Evolutionary conservation across 2,329 filamentous ascomycete species (phyloP), one percentile per base, ranked within the genome.

Genomic region (Botrytis deweyae): DNA sequence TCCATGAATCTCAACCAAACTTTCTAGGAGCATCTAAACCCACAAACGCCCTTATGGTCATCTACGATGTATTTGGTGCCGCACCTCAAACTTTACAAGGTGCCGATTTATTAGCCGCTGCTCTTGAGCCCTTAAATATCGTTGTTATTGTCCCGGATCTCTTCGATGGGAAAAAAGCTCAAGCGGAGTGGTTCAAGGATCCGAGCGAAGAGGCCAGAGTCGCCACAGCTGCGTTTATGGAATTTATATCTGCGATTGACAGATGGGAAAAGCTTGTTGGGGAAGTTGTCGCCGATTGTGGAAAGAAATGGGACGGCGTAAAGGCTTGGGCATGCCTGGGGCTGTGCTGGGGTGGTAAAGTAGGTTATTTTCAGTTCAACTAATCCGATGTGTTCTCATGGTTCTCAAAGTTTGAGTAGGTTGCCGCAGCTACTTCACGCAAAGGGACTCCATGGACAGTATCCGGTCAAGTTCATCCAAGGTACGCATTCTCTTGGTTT

Each of bases 141-240:
- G n/a, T 58, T 12, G 92, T 97, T 78, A 92, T 95, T 83, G 94
- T 97, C 75, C 95, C 95, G 29, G 94, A 97, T 84, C 95, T 93
- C 87, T 97, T 97, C 85, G 87, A 92, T 74, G 94, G 93, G 80
- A 61, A 70, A 18, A 59, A 66, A 67, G 80, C 18, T 67, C 20
- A 88, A 86, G 62, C 85, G 87, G 64, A 76, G 29, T 87, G 86
- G 83, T 88, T 73, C 40, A 49, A 55, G 88, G 81, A 84, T 83
- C 58, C 84, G 90, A 33, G 84, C 82, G 68, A 83, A 79, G 90
- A 83, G 87, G 91, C 79, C 22, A 72, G 74, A 33, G 64, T 33
- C 3, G 42, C 58, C 6, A 76, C 70, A 12, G 29, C 74, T 12
- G 72, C 75, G 14, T 74, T 78, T 16, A 6, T 62, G 20, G 33